A percentile compares a stretch with the other conserved stretches of the same genome.
Evolutionary conservation across 1,284 basidiomycete genomes (phyloP).

Genomic region (Stereum hirsutum): DNA sequence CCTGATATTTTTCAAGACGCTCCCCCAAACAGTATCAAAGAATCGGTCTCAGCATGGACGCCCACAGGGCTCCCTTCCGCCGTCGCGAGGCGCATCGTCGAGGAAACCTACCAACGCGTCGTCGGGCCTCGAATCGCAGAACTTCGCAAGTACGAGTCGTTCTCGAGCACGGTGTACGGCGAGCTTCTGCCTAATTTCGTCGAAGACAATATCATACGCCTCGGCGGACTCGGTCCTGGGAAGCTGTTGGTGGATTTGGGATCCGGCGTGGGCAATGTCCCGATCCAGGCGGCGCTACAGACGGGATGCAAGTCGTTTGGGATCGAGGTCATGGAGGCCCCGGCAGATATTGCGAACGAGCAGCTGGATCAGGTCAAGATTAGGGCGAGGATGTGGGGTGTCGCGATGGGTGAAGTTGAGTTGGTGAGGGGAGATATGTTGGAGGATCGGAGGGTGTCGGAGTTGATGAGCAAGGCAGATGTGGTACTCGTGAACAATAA

Average conservation of each 20-base stretch:
- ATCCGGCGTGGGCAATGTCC: slow-evolving; percentile 73
- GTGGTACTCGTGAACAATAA: slow-evolving; percentile 76
- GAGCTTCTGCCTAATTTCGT: slow-evolving; percentile 66
- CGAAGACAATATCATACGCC: slow-evolving; percentile 51
- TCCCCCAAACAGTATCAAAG: slow-evolving; percentile 38
- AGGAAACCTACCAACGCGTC: slow-evolving; percentile 73
- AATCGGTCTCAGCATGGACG: slow-evolving; percentile 39
- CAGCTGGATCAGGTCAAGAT: slow-evolving; percentile 54
- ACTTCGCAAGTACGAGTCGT: slow-evolving; percentile 62
- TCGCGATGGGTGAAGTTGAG: slow-evolving; percentile 57
- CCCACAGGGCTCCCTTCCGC: slow-evolving; percentile 41
- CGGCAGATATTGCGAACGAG: slow-evolving; percentile 53
- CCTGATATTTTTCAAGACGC: slow-evolving; percentile 33
- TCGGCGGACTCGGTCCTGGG: slow-evolving; percentile 46
- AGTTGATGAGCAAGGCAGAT: slow-evolving; percentile 58
- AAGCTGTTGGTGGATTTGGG: slow-evolving; percentile 72
- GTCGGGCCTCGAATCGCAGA: slow-evolving; percentile 62
- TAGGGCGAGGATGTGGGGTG: slow-evolving; percentile 70
- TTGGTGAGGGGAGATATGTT: slow-evolving; percentile 70
- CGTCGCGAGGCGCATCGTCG: slow-evolving; percentile 58
- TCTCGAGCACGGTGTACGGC: slow-evolving; percentile 69
- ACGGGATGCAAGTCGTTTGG: slow-evolving; percentile 68
- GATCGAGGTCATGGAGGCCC: slow-evolving; percentile 53
- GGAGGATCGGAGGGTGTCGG: slow-evolving; percentile 44
- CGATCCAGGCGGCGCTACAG: slow-evolving; percentile 64